Evolutionary conservation across 2,329 filamentous ascomycete species (phyloP), one percentile per base, ranked within the genome.

Genomic region (Pseudocercospora musae): DNA sequence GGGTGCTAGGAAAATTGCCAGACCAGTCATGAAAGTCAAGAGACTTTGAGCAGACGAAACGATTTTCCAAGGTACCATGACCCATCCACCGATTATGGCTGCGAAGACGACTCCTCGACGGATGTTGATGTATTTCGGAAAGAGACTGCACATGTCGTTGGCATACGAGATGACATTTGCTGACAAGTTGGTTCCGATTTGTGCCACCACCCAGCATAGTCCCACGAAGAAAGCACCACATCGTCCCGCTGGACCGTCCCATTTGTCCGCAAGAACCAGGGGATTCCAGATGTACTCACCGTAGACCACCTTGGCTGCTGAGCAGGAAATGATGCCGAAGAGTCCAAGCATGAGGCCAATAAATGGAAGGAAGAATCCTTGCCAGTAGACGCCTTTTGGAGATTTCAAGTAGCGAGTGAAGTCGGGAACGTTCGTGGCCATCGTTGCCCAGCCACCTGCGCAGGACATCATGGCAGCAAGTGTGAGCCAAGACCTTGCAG

Each of bases 1-100:
- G 0, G 87, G 86, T 7, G 84, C 86, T 0, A 89, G 77, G 74
- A 90, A 89, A 42, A 89, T 80, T 1, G 83, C 82, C 71, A 88
- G 87, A 0, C 86, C 87, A 48, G 82, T 80, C 82, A 91, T 88
- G 66, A 74, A 74, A 9, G 65, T 70, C 23, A 88, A 75, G 67
- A 89, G 85, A 0, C 81, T 85, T 1, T 75, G 72, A 1, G 86
- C 87, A 0, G 82, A 86, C 33, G 74, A 78, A 18, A 89, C 77
- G 61, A 89, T 89, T 75, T 87, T 87, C 87, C 86, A 89, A 6
- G 60, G 62, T 13, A 68, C 84, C 31, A 88, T 78, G 2, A 81
- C 80, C 85, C 85, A 88, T 21, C 69, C 71, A 2, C 76, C 78
- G 3, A 82, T 73, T 5, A 83, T 65, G 0, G 79, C 77, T 6